phyloP scores from a whole-genome alignment of 2,329 filamentous ascomycete genomes.

The Zymoseptoria passerinii region DNA sequence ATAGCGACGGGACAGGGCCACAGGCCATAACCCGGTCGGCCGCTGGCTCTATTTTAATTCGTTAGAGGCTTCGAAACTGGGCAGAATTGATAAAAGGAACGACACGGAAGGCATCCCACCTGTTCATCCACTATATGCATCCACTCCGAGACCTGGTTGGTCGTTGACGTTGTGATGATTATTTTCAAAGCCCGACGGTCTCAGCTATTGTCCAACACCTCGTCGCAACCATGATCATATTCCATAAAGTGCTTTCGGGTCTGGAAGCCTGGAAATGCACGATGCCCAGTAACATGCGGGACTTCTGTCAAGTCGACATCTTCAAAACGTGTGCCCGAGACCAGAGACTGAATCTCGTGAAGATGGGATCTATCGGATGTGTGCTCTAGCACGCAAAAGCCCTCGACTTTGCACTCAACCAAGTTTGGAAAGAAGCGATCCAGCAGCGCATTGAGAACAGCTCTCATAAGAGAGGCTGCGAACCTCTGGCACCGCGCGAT shows the following conservation, averaged over 20 bases:
- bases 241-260: background rate
- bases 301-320: background rate
- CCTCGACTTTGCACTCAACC: constrained; percentile 2
- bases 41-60: too few relatives aligned
- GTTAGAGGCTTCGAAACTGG: too few relatives aligned
- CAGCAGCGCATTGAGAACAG: background rate
- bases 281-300: background rate
- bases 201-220: background rate
- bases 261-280: background rate
- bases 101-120: too few relatives aligned
- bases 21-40: too few relatives aligned
- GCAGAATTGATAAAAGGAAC: too few relatives aligned
- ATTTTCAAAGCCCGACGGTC: too few relatives aligned
- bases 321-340: background rate
- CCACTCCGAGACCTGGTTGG: too few relatives aligned
- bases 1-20: too few relatives aligned
- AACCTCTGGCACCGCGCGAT: constrained; percentile 2
- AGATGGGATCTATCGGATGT: background rate
- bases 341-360: background rate
- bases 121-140: too few relatives aligned
- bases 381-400: constrained; percentile 2
- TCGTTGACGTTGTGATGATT: too few relatives aligned
- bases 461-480: constrained; percentile 3
- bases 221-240: background rate
- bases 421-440: constrained; percentile 3